phyloP scores from a whole-genome alignment of 2,329 filamentous ascomycete genomes.

The Alternaria sp. region DNA sequence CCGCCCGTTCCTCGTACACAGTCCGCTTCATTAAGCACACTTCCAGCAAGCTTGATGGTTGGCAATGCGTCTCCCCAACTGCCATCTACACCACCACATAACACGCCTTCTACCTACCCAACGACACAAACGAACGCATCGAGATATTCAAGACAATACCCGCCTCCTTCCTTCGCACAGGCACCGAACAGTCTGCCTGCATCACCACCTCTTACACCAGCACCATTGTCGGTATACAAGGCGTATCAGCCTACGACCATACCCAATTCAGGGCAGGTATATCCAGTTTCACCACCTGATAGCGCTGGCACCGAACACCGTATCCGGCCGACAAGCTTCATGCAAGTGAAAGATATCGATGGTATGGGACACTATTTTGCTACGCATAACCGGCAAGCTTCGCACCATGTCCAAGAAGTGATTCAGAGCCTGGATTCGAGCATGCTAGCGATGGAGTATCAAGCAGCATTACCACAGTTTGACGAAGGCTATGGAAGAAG shows the following conservation, averaged over 20 bases:
- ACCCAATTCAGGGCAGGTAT: background rate
- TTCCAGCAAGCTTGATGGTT: conserved; percentile 34
- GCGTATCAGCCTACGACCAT: conserved; percentile 29
- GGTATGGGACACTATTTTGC: conserved; percentile 10
- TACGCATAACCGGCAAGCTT: conserved; percentile 25
- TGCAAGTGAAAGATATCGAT: conserved; percentile 2
- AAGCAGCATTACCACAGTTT: conserved; percentile 27
- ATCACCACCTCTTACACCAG: conserved; percentile 15
- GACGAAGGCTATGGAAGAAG: conserved; percentile 28
- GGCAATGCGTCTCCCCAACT: conserved; percentile 15
- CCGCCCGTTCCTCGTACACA: background rate
- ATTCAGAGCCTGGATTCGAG: conserved; percentile 20
- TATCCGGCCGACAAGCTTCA: background rate
- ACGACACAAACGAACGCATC: conserved; percentile 13
- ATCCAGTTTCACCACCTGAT: background rate
- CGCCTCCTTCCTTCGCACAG: conserved; percentile 10
- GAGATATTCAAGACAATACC: conserved; percentile 24
- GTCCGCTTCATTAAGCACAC: background rate
- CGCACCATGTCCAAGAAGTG: conserved; percentile 4
- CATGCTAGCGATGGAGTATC: conserved; percentile 38
- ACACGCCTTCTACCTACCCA: background rate
- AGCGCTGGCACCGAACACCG: background rate
- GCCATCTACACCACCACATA: background rate
- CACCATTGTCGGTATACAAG: conserved; percentile 24
- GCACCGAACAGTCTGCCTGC: background rate